Percentiles rank a stretch among this genome's conserved stretches.
Conservation (phyloP, 2,329 filamentous ascomycete species). For the Blumeria hordei region DNA sequence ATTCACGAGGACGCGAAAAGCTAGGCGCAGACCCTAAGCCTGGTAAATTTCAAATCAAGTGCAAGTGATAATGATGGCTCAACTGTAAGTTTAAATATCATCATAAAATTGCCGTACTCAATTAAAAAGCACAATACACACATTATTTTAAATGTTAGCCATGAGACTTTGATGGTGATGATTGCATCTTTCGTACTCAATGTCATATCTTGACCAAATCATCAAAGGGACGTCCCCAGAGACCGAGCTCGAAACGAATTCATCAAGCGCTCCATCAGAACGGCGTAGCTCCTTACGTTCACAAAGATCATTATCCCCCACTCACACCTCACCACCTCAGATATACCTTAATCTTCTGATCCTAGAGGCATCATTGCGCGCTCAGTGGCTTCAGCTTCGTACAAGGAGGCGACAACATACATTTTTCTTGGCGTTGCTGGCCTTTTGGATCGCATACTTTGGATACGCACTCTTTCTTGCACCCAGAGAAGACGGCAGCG, state of each 20-base stretch:
- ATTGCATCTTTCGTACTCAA: slow-evolving; percentile 2
- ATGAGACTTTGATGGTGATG: not conserved
- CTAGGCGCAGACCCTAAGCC: too few species aligned
- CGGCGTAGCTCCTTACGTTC: slow-evolving; percentile 14
- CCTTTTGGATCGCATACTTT: slow-evolving; percentile 62
- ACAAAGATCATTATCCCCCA: slow-evolving; percentile 14
- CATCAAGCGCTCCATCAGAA: slow-evolving; percentile 15
- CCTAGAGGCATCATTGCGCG: slow-evolving; percentile 77
- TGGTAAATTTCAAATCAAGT: too few species aligned
- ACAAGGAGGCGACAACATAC: slow-evolving; percentile 76
- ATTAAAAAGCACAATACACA: too few species aligned
- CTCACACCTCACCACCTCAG: slow-evolving; percentile 17
- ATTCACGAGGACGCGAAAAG: too few species aligned
- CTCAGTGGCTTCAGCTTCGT: slow-evolving; percentile 77
- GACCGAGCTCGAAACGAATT: slow-evolving; percentile 13
- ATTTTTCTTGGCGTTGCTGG: slow-evolving; percentile 65
- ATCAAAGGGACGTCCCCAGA: slow-evolving; percentile 65
- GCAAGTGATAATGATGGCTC: too few species aligned
- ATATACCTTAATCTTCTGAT: slow-evolving; percentile 97
- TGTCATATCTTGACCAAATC: slow-evolving; percentile 39
- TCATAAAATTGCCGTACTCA: too few species aligned
- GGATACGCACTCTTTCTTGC: slow-evolving; percentile 78
- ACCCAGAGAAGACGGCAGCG: slow-evolving; percentile 83
- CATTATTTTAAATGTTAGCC: too few species aligned
- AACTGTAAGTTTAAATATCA: too few species aligned